Base-by-base conservation (phyloP, 2,329 filamentous ascomycete genomes). In the Monosporascus cannonballus region DNA sequence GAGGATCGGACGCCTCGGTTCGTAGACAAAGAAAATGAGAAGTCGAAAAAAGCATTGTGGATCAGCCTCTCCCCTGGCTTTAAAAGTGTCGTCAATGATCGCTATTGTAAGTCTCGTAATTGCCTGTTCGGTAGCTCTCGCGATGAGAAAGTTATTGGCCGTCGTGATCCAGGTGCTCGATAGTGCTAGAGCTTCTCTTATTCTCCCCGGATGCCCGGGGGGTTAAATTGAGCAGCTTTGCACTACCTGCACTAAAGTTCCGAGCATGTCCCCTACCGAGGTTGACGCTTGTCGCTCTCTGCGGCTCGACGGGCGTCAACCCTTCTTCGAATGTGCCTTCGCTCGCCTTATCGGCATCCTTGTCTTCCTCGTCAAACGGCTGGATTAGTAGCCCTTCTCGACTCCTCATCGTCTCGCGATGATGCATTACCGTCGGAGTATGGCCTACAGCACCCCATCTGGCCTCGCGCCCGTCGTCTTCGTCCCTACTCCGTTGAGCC, bases 221-320 rank as follows among this genome's bases (percentile, higher is more conserved):
- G 20, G 78, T 77, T 47, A 92, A 76, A 48, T 91, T 84, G 48
- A 94, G 72, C 49, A 93, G 70, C 69, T 83, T 87, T 11, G 88
- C 88, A 64, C 87, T 92, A 48, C 89, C 89, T 45, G 87, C 86
- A 63, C 87, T 92, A 63, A 91, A 84, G 57, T 86, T 86, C 51
- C 86, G 79, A 20, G 76, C 81, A 61, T 92, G 87, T 9, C 78
- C 76, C 61, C 77, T 81, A 53, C 81, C 81, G 48, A 87, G 75
- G 55, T 86, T 82, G 53, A 93, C 75, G 68, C 87, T 93, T 49
- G 78, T 85, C 27, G 90, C 89, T 60, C 86, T 83, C 61, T 84
- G 80, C 22, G 77, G 60, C 42, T 73, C 71, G 24, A 67, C 68
- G 17, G 64, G 63, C 52, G 61, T 63, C 37, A 62, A 56, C 11